Conservation (phyloP, 2,329 filamentous ascomycete species). For the Hymenotorrendiella dingleyae region DNA sequence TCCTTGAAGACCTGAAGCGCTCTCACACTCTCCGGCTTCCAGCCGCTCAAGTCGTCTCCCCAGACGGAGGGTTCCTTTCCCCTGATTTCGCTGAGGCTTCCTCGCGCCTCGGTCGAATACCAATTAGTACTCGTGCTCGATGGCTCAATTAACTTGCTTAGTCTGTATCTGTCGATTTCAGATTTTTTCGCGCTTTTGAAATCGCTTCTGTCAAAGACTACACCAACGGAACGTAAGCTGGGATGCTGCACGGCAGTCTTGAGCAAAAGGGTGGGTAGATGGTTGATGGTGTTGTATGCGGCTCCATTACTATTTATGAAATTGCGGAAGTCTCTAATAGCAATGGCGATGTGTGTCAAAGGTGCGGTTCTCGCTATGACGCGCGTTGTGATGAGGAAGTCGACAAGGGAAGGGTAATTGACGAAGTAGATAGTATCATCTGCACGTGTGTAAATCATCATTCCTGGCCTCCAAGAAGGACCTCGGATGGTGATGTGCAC, state of each 20-base stretch:
- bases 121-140: background rate
- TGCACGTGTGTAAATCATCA: background rate
- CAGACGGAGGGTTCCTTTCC: background rate
- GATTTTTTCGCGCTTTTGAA: background rate
- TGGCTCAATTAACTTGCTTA: background rate
- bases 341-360: background rate
- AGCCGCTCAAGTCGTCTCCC: background rate
- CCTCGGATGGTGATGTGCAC: background rate
- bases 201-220: background rate
- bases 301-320: background rate
- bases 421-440: slow-evolving; percentile 1
- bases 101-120: background rate
- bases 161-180: background rate
- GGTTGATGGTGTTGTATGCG: background rate
- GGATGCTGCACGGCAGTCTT: background rate
- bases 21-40: background rate
- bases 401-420: background rate
- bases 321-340: background rate
- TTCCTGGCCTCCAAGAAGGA: background rate
- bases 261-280: background rate
- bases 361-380: background rate
- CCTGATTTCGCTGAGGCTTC: background rate
- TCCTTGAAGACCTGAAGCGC: background rate
- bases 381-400: background rate
- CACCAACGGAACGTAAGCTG: background rate